These are phyloP conservation scores for Eucalyptus caleyi DNA, from an alignment of 345 rosid species.

Conservation along the genomic window DNA sequence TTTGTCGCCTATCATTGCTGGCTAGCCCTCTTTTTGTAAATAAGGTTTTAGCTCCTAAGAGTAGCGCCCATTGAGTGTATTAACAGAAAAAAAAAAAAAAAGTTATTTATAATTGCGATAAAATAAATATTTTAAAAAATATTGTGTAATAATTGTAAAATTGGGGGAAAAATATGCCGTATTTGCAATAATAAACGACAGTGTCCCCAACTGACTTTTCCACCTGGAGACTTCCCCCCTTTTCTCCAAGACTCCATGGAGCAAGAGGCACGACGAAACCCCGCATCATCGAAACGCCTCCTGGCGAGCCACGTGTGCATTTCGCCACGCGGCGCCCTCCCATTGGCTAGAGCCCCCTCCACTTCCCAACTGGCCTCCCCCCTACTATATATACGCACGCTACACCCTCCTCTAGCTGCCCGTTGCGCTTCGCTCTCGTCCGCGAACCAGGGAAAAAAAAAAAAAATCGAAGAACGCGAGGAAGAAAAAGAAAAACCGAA, in stretches of 20 bases:
- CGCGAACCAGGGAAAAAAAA: not conserved
- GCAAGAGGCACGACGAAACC: not conserved
- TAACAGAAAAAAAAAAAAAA: not conserved
- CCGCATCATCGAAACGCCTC: slow-evolving; percentile 7
- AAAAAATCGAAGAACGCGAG: not conserved
- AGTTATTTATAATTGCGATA: not conserved
- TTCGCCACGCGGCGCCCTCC: not conserved
- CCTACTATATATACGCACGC: not conserved
- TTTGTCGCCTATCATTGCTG: accelerated
- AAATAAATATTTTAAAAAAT: not conserved
- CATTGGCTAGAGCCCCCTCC: not conserved
- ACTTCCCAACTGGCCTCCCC: not conserved
- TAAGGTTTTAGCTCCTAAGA: not conserved
- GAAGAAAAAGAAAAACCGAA: not conserved
- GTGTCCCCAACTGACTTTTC: not conserved
- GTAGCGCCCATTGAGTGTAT: not conserved
- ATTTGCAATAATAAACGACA: not conserved
- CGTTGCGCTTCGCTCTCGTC: not conserved
- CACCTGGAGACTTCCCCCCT: not conserved
- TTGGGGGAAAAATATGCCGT: not conserved
- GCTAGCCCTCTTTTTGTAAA: accelerated
- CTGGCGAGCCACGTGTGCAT: slow-evolving; percentile 4
- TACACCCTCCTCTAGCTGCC: not conserved
- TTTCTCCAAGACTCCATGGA: not conserved
- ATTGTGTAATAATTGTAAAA: not conserved